phyloP scores from a whole-genome alignment of 139 green algal species.

The Spirogloea muscicola region DNA sequence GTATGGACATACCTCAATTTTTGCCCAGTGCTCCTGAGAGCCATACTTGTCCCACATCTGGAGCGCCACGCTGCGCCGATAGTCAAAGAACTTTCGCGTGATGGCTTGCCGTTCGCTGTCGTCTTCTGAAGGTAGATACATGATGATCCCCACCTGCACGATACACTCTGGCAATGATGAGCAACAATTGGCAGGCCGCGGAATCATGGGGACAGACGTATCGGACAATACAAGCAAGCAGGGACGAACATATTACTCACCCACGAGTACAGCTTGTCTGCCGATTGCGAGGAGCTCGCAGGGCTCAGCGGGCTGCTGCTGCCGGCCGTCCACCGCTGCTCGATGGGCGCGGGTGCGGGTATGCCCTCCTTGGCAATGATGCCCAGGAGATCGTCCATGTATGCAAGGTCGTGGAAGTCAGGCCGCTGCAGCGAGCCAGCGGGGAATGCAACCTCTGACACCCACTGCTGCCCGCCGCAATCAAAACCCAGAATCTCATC shows the following conservation, averaged over 20 bases:
- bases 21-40: conserved; percentile 91
- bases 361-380: conserved; percentile 69
- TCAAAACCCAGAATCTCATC: conserved; percentile 97
- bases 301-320: conserved; percentile 73
- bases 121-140: conserved; percentile 85
- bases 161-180: too few relatives aligned
- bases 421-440: neutral
- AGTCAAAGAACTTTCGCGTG: conserved; percentile 78
- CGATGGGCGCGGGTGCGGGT: conserved; percentile 82
- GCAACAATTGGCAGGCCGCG: neutral
- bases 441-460: conserved; percentile 82
- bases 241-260: too few relatives aligned
- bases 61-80: conserved; percentile 67
- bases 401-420: conserved; percentile 61
- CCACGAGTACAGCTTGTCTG: neutral
- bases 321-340: conserved; percentile 88
- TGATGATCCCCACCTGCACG: conserved; percentile 93
- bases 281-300: conserved; percentile 6
- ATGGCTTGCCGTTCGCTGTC: conserved; percentile 58
- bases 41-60: conserved; percentile 61
- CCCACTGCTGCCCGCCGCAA: conserved; percentile 97
- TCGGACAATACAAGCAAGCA: neutral
- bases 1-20: conserved; percentile 77
- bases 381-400: conserved; percentile 74
- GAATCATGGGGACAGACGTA: neutral